These are phyloP conservation scores for Aegilops longissima DNA, from an alignment of 176 grass and related monocot species.

Conservation along the genomic window DNA sequence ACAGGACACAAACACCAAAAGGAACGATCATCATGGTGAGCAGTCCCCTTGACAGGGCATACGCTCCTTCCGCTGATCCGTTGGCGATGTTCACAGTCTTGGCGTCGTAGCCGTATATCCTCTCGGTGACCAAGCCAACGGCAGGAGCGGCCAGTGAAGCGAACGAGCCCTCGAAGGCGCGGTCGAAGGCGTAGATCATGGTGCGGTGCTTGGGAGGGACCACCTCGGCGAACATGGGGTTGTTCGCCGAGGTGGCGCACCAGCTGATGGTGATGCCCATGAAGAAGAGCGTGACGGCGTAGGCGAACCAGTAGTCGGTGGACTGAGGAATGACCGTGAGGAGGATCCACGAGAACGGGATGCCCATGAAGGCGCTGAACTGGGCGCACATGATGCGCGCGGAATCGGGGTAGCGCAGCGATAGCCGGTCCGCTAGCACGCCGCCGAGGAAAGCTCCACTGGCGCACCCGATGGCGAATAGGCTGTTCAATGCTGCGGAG, in stretches of 20 bases:
- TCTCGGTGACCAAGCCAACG: conserved; percentile 70
- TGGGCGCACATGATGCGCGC: conserved; percentile 93
- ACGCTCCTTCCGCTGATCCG: conserved; percentile 68
- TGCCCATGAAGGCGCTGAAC: conserved; percentile 95
- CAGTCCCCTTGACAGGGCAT: conserved; percentile 68
- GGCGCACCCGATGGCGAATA: conserved; percentile 83
- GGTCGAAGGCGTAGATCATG: conserved; percentile 24
- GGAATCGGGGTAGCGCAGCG: conserved; percentile 55
- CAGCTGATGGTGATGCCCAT: conserved; percentile 54
- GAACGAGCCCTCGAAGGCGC: conserved; percentile 63
- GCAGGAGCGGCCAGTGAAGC: conserved; percentile 71
- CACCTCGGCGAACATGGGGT: conserved; percentile 85
- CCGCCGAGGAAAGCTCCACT: conserved; percentile 71
- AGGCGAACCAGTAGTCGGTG: conserved; percentile 58
- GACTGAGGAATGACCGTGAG: conserved; percentile 66
- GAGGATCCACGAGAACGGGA: conserved; percentile 84
- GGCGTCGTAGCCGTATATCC: conserved; percentile 73
- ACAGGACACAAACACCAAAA: conserved; percentile 75
- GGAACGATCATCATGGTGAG: conserved; percentile 85
- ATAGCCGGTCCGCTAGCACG: conserved; percentile 66
- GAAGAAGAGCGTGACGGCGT: conserved; percentile 47
- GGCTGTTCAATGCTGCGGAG: conserved; percentile 73
- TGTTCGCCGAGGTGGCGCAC: conserved; percentile 79
- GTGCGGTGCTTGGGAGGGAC: conserved; percentile 10
- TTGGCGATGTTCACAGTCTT: conserved; percentile 63